Percentiles rank a stretch among this genome's conserved stretches.
phyloP scores from a whole-genome alignment of 805 yeast genomes.

The Lipomyces sp. region DNA sequence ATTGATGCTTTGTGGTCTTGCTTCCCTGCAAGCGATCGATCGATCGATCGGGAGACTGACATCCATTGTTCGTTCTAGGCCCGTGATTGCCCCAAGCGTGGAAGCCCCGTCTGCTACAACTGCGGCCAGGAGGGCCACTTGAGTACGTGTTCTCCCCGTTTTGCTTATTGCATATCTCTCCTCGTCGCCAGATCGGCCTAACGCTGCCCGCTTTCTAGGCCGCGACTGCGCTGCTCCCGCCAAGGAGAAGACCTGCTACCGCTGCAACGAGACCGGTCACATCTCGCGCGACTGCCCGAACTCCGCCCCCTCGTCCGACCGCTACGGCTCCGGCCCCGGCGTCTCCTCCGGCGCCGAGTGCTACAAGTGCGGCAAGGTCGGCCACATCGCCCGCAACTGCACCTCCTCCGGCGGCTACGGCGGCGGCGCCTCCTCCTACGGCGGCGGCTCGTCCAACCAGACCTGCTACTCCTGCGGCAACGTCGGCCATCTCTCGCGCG shows the following conservation, averaged over 20 bases:
- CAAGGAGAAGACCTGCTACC: slow-evolving; percentile 84
- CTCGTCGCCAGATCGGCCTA: no score
- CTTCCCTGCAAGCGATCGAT: not conserved
- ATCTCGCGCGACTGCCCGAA: slow-evolving; percentile 77
- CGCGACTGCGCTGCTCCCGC: slow-evolving; percentile 83
- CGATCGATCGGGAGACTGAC: not conserved
- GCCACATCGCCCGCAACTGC: slow-evolving; percentile 88
- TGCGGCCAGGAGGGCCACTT: slow-evolving; percentile 35
- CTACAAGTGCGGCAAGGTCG: slow-evolving; percentile 86
- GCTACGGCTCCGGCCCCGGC: slow-evolving; percentile 8
- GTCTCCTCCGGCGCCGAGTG: slow-evolving; percentile 57
- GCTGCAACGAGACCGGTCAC: slow-evolving; percentile 89
- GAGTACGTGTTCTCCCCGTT: slow-evolving; percentile 18
- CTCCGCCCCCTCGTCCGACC: slow-evolving; percentile 46
- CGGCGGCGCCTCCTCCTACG: slow-evolving; percentile 50
- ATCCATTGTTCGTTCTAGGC: slow-evolving; percentile 28
- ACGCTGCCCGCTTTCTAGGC: slow-evolving; percentile 56
- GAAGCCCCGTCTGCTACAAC: slow-evolving; percentile 41
- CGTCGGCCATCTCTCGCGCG: slow-evolving; percentile 80
- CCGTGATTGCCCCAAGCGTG: slow-evolving; percentile 39
- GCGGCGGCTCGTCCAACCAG: slow-evolving; percentile 85
- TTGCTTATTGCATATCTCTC: not conserved
- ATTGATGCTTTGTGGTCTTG: not conserved
- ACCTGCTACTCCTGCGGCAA: slow-evolving; percentile 91
- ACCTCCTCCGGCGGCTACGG: slow-evolving; percentile 42